Evolutionary conservation across 1,139 yeast species (phyloP), one percentile per base, ranked within the genome.

Genomic region (Yamadazyma diddensiae): DNA sequence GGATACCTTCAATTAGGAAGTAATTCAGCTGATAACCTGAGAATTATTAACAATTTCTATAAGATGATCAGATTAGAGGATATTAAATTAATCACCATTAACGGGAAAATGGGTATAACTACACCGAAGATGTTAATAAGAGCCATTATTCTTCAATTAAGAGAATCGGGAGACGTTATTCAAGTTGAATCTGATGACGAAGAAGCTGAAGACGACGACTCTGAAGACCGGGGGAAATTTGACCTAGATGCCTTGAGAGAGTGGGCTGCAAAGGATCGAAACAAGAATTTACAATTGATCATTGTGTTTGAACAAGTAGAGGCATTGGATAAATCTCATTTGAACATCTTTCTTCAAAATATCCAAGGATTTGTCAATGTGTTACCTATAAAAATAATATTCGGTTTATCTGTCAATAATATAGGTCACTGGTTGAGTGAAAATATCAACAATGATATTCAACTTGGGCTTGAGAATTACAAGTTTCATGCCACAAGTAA

Each of bases 291-390:
- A 19, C 43, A 40, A 37, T 47, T 73, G 13, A 55, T 76, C 10
- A 53, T 78, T 4, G 55, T 79, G 5, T 49, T 82, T n/a, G 84
- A 81, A 46, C 87, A 82, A 49, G 70, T 83, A 2, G 84, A 78
- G 45, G 68, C 82, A 3, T 69, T 81, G 36, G 72, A 70, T 25
- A 58, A 67, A 8, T 65, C 63, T n/a, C 62, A 78, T 2, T 50
- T 82, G 15, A 64, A 77, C 28, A 76, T 70, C 17, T 49, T 80
- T 21, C 46, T 82, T 15, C 64, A 63, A 30, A 50, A 76, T 26
- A 50, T 80, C 30, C 68, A 72, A 43, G 57, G 62, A 2, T 59
- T 59, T 35, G 43, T 58, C 7, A 15, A 17, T 4, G 15, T 13
- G 3, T n/a, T 34, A 12, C 77, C 79, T 0, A 46, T 77, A 32